Evolutionary conservation across 345 rosid species (phyloP).

Genomic region (Durio zibethinus): DNA sequence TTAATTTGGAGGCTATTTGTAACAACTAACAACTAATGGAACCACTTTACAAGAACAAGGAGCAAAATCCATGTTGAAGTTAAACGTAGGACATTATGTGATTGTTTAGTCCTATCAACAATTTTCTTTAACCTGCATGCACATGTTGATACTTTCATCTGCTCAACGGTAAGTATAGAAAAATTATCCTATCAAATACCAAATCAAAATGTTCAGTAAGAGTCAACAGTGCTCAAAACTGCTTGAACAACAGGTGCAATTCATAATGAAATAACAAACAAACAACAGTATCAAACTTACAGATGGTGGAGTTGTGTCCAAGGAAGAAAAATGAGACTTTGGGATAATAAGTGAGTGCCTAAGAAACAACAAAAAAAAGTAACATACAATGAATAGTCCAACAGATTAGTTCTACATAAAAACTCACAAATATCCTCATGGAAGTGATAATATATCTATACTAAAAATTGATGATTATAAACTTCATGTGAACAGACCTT

Average conservation of each 20-base stretch:
- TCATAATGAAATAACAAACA: neutral
- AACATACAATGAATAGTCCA: conserved; percentile 8
- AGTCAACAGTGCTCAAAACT: neutral
- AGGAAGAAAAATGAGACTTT: conserved; percentile 70
- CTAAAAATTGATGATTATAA: neutral
- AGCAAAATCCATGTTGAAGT: neutral
- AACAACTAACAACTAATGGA: neutral
- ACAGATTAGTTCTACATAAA: neutral
- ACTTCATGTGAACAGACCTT: neutral
- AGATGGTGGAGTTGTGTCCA: conserved; percentile 82
- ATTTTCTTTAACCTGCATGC: neutral
- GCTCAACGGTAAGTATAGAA: neutral
- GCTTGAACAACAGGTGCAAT: neutral
- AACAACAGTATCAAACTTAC: conserved; percentile 49
- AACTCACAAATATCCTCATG: neutral
- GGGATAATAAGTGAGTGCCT: conserved; percentile 98
- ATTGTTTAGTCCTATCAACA: neutral
- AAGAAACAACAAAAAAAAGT: conserved; percentile 14
- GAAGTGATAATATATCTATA: neutral
- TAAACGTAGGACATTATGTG: neutral
- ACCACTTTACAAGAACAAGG: neutral
- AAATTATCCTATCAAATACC: neutral
- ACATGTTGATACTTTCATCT: neutral
- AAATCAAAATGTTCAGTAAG: neutral
- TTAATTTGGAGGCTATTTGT: neutral